Percentiles rank a stretch among this genome's conserved stretches.
These are phyloP conservation scores for Capsicum rhomboideum DNA, from an alignment of 257 asterid genomes.

Conservation along the genomic window DNA sequence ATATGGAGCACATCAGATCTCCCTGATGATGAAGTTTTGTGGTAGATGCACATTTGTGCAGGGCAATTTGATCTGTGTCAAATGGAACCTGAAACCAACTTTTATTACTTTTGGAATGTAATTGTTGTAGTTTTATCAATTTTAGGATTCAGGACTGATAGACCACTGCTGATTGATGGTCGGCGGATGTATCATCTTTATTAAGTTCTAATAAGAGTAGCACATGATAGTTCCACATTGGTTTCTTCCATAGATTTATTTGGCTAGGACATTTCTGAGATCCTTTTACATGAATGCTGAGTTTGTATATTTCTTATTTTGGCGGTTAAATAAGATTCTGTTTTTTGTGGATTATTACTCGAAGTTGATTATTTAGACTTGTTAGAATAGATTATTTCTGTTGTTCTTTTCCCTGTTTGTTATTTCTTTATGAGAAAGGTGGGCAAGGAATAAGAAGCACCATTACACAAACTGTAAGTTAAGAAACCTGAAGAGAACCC, in stretches of 20 bases:
- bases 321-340: neutral
- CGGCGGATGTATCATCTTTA: slow-evolving; percentile 41
- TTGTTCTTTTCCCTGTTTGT: neutral
- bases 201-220: slow-evolving; percentile 32
- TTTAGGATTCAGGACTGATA: slow-evolving; percentile 50
- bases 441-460: neutral
- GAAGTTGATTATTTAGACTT: neutral
- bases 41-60: slow-evolving; percentile 15
- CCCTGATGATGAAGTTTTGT: slow-evolving; percentile 23
- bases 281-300: neutral
- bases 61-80: slow-evolving; percentile 20
- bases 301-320: slow-evolving; percentile 4
- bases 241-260: neutral
- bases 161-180: slow-evolving; percentile 38
- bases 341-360: neutral
- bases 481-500: neutral
- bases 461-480: neutral
- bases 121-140: slow-evolving; percentile 50
- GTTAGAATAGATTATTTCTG: neutral
- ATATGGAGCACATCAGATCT: slow-evolving; percentile 20
- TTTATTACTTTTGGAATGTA: slow-evolving; percentile 32
- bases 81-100: slow-evolving; percentile 14
- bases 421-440: neutral
- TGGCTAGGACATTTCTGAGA: neutral
- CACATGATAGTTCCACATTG: slow-evolving; percentile 22